Base-by-base conservation (phyloP, 805 yeast genomes). In the Saturnispora serradocipensis region DNA sequence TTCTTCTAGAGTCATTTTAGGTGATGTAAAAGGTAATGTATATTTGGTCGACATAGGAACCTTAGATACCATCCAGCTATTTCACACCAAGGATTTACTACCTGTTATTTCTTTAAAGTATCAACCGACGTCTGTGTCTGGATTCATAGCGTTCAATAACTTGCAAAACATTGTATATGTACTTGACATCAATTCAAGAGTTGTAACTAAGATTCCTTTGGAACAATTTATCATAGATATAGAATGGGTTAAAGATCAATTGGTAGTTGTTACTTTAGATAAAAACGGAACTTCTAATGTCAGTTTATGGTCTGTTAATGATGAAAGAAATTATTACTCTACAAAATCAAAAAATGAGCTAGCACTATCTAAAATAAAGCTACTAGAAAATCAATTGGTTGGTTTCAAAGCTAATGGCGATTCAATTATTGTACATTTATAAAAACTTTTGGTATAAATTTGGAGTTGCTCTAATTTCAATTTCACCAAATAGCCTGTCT, bases 401-500 rank as follows among this genome's bases (percentile, higher is more conserved):
- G 43, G 20, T 4, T 39, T 22, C 28, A 38, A 36, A 24, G 11
- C 43, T 18, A 36, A 40, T 5, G 43, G 48, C 28, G 18, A 27
- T 32, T 34, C 39, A 28, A 20, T 44, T 38, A 35, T n/a, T 45
- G 15, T 43, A 43, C 45, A 36, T 4, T 54, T 57, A 63, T 51
- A 60, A 27, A 40, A 61, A 62, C 8, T 52, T 55, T 20, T 44
- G 35, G 39, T 54, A 42, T 18, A 62, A 43, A 16, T 50, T 45
- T 16, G 54, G 49, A 28, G 54, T 65, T 1, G 59, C 55, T 25
- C 56, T 63, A 36, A 86, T 73, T n/a, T 56, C 58, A 52, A 88
- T 81, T 38, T 76, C 78, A 4, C 82, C 84, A 56, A 82, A 87
- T 20, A 84, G 59, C 39, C 69, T 70, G 7, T 73, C 72, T 68